Percentiles rank a stretch among this genome's conserved stretches.
These are phyloP conservation scores for Clonostachys sp. DNA, from an alignment of 2,329 filamentous ascomycete genomes.

Conservation along the genomic window DNA sequence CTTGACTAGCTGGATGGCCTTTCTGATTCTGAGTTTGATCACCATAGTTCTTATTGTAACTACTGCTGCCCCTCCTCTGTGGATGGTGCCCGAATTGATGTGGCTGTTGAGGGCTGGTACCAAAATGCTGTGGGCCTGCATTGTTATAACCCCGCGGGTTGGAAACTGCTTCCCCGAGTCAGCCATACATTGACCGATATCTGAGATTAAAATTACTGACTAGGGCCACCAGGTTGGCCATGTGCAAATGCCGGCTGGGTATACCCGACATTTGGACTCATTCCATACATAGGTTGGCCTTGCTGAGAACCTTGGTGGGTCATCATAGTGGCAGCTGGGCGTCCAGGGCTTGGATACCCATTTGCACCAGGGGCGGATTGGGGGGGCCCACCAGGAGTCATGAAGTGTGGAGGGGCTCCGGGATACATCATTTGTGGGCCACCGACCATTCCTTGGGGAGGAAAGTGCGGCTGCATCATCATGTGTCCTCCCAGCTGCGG, in stretches of 20 bases:
- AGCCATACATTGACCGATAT: conserved; percentile 17
- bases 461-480: conserved; percentile 78
- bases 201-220: conserved; percentile 47
- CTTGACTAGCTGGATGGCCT: conserved; percentile 23
- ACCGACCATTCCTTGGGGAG: conserved; percentile 64
- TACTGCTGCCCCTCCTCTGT: conserved; percentile 50
- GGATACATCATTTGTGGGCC: conserved; percentile 84
- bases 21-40: conserved; percentile 37
- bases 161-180: conserved; percentile 45
- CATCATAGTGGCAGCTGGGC: conserved; percentile 83
- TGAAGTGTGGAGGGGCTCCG: conserved; percentile 58
- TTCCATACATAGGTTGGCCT: conserved; percentile 72
- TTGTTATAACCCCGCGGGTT: conserved; percentile 58
- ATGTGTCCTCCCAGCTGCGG: conserved; percentile 71
- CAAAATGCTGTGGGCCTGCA: conserved; percentile 56
- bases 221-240: conserved; percentile 62
- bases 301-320: conserved; percentile 91
- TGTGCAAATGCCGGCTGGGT: conserved; percentile 69
- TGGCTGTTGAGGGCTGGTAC: conserved; percentile 60
- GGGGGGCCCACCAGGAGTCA: conserved; percentile 51
- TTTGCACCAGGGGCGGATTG: conserved; percentile 61
- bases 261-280: conserved; percentile 71
- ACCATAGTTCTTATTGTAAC: conserved; percentile 47
- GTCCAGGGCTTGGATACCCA: conserved; percentile 84
- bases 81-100: conserved; percentile 60